Conservation (phyloP, 2,329 filamentous ascomycete species). For the Dactylellina haptotyla region DNA sequence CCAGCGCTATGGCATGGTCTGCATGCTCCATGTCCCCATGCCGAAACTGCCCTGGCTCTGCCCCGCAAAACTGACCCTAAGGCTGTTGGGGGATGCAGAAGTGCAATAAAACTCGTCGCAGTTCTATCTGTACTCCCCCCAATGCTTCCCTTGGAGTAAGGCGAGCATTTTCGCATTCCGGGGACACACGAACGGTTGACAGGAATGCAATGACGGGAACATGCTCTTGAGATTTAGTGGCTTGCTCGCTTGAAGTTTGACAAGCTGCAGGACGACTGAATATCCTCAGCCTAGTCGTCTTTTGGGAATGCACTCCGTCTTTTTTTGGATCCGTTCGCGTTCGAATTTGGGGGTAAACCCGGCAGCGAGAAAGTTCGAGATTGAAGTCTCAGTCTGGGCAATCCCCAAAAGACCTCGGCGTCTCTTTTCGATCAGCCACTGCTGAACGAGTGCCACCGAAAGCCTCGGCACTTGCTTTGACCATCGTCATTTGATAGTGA, state of each 20-base stretch:
- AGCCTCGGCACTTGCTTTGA: conserved; percentile 23
- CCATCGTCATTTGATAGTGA: neutral
- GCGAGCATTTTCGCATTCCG: conserved; percentile 15
- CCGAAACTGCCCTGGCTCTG: conserved; percentile 7
- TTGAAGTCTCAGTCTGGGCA: conserved; percentile 2
- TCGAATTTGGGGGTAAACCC: conserved; percentile 4
- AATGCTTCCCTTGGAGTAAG: neutral
- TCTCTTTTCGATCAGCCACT: conserved; percentile 1
- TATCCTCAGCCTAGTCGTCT: conserved; percentile 18
- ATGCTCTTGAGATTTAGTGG: conserved; percentile 26
- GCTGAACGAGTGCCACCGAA: neutral
- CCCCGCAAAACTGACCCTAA: conserved; percentile 33
- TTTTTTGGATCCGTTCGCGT: neutral
- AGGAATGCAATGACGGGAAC: conserved; percentile 32
- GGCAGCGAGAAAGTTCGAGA: conserved; percentile 1
- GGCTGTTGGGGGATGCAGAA: conserved; percentile 7
- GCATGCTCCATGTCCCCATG: conserved; percentile 12
- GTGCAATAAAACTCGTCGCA: neutral
- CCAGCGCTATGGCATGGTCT: conserved; percentile 31
- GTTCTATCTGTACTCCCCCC: neutral
- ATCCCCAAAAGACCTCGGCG: neutral
- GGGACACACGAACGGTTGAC: conserved; percentile 2
- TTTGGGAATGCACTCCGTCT: conserved; percentile 1
- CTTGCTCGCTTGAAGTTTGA: conserved; percentile 50
- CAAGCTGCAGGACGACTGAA: conserved; percentile 27